Percentiles rank a stretch among this genome's conserved stretches.
Conservation (phyloP, 768 basidiomycete species). For the Cystofilobasidium capitatum region DNA sequence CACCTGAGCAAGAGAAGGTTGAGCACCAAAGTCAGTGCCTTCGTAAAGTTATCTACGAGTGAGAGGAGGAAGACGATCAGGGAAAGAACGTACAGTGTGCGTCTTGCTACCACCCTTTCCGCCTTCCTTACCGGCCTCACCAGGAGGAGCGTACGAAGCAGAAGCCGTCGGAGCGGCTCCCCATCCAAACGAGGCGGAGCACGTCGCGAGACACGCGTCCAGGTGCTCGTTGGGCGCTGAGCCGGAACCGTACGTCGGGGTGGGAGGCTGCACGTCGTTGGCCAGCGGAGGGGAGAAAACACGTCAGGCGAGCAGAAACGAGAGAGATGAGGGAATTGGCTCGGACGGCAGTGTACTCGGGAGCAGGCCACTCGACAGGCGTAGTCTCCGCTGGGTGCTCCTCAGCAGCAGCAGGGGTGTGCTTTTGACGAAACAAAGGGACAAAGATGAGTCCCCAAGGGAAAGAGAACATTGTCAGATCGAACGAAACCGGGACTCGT, state of each 20-base stretch:
- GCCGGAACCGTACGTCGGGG: neutral
- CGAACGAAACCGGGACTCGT: too few relatives aligned
- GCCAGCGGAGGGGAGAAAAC: neutral
- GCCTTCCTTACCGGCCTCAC: neutral
- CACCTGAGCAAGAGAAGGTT: slow-evolving; percentile 37
- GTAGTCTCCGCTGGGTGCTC: neutral
- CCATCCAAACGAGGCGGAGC: neutral
- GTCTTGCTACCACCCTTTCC: slow-evolving; percentile 6
- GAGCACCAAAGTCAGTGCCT: neutral
- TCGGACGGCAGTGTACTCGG: neutral
- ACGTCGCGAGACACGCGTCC: neutral
- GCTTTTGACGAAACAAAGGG: too few relatives aligned
- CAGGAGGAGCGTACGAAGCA: neutral
- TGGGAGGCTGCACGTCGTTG: neutral
- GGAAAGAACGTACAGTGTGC: slow-evolving; percentile 7
- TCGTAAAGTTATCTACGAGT: neutral
- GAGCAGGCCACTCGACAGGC: neutral
- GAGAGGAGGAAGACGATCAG: neutral
- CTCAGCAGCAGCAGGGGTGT: neutral
- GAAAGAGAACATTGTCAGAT: too few relatives aligned
- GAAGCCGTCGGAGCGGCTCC: neutral
- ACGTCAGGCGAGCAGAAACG: neutral
- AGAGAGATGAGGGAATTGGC: neutral
- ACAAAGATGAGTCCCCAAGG: too few relatives aligned
- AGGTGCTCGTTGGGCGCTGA: neutral